Evolutionary conservation across 257 asterid species (phyloP).

Genomic region (Ballota nigra): DNA sequence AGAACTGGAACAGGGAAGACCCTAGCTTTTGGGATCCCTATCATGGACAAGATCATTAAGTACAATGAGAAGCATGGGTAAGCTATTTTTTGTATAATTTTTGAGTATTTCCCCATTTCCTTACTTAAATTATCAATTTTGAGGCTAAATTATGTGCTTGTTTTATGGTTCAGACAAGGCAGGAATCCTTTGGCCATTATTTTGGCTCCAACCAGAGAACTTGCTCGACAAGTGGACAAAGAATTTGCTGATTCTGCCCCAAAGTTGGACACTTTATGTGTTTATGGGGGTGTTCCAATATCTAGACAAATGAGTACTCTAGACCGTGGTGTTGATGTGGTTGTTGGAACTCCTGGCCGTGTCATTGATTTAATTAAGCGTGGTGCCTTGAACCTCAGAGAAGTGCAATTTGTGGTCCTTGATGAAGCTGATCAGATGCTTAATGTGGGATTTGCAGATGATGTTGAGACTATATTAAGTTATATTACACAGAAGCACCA

Average conservation of each 20-base stretch:
- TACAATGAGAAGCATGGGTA: constrained; percentile 80
- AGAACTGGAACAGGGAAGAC: constrained; percentile 96
- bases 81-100: constrained; percentile 9
- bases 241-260: constrained; percentile 83
- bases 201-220: constrained; percentile 96
- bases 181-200: constrained; percentile 74
- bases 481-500: constrained; percentile 77
- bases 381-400: constrained; percentile 66
- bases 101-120: not conserved
- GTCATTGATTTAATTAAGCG: constrained; percentile 86
- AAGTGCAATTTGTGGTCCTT: constrained; percentile 78
- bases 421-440: constrained; percentile 99
- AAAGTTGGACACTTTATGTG: constrained; percentile 72
- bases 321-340: constrained; percentile 74
- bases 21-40: constrained; percentile 83
- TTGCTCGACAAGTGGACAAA: constrained; percentile 87
- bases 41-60: constrained; percentile 65
- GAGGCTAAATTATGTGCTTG: not conserved
- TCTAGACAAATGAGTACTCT: constrained; percentile 77
- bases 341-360: constrained; percentile 96
- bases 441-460: constrained; percentile 96
- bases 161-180: constrained; percentile 54
- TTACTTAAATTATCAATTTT: not conserved
- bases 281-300: constrained; percentile 89
- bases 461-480: constrained; percentile 81